Conservation (phyloP, 805 yeast species). For the Kuraishia ogatae region DNA sequence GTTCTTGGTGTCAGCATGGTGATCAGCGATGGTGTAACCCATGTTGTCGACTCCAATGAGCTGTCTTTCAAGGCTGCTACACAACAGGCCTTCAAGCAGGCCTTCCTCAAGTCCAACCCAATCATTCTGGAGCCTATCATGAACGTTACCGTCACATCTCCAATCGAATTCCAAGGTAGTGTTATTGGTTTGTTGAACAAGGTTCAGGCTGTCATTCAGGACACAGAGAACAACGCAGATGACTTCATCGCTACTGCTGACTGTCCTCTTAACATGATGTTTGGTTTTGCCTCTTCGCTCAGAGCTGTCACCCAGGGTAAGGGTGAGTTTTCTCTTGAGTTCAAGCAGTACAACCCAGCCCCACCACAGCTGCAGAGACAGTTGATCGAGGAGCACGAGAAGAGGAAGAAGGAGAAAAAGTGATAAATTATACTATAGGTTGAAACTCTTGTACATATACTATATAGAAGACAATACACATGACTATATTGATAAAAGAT, state of each 20-base stretch:
- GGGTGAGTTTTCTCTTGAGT: slow-evolving; percentile 95
- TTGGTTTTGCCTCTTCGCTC: slow-evolving; percentile 90
- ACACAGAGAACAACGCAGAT: slow-evolving; percentile 89
- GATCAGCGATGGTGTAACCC: slow-evolving; percentile 94
- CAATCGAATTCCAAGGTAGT: slow-evolving; percentile 91
- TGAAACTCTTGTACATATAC: background rate
- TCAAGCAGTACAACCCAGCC: slow-evolving; percentile 85
- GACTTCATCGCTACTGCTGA: slow-evolving; percentile 92
- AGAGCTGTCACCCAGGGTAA: slow-evolving; percentile 98
- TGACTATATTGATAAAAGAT: too few species aligned
- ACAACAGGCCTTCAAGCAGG: slow-evolving; percentile 83
- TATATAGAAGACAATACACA: background rate
- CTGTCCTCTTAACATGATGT: slow-evolving; percentile 93
- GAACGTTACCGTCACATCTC: slow-evolving; percentile 90
- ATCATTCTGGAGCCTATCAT: slow-evolving; percentile 93
- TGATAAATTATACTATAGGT: background rate
- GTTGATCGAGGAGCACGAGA: slow-evolving; percentile 75
- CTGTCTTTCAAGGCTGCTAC: slow-evolving; percentile 93
- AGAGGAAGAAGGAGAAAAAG: slow-evolving; percentile 32
- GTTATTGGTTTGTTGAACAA: slow-evolving; percentile 90
- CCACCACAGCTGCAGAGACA: slow-evolving; percentile 86
- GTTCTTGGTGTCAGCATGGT: slow-evolving; percentile 92
- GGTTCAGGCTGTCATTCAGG: slow-evolving; percentile 84
- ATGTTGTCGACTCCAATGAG: slow-evolving; percentile 95
- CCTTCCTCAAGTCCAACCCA: slow-evolving; percentile 77